phyloP scores from a whole-genome alignment of 352 stramenopile genomes.

The Blastocystis sp. region DNA sequence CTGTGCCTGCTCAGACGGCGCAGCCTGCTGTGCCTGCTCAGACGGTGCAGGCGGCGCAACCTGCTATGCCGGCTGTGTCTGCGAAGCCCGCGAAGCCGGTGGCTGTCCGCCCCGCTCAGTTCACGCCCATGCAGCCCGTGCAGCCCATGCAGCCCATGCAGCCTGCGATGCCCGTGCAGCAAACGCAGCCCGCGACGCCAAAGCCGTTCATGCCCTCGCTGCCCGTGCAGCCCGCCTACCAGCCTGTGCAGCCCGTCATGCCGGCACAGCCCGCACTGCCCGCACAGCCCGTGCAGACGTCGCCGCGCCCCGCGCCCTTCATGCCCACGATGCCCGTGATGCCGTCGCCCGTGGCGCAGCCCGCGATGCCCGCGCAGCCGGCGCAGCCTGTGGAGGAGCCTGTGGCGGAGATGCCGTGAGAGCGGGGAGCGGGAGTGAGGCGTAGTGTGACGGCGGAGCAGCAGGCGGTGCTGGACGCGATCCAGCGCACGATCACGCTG shows the following conservation, averaged over 20 bases:
- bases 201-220: too few species aligned
- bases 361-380: too few species aligned
- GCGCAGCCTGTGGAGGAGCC: background rate
- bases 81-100: background rate
- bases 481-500: constrained; percentile 17
- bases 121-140: constrained; percentile 1
- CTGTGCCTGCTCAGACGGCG: background rate
- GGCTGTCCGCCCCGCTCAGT: background rate
- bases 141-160: too few species aligned
- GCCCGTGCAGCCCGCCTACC: background rate
- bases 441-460: constrained; percentile 21
- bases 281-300: background rate
- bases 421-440: background rate
- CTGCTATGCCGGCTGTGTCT: background rate
- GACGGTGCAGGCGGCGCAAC: background rate
- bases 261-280: background rate
- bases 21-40: background rate
- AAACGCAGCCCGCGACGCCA: background rate
- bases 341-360: background rate
- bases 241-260: too few species aligned
- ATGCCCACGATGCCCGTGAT: background rate
- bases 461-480: constrained; percentile 18
- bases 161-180: too few species aligned
- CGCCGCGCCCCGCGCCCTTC: background rate
- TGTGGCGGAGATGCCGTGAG: background rate